Conservation (phyloP, 129 eudicot species). For the Tanacetum coccineum region DNA sequence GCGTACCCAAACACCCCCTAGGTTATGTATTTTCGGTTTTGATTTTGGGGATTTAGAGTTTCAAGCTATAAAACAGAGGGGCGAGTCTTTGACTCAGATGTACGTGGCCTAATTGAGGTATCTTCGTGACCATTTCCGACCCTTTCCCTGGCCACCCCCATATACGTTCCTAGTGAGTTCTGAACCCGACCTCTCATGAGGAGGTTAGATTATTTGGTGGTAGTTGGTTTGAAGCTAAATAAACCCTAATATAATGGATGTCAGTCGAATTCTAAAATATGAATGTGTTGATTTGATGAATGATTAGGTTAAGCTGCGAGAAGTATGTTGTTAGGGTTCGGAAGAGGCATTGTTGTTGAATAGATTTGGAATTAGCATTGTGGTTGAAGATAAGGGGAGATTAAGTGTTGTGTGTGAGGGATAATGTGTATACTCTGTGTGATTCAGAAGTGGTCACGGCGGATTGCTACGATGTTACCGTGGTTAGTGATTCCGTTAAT, state of each 20-base stretch:
- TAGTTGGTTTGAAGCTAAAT: background rate
- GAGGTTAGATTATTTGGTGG: too few relatives aligned
- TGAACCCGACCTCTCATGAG: too few relatives aligned
- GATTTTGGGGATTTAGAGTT: too few relatives aligned
- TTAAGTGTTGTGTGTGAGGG: conserved; percentile 37
- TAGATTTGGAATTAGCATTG: conserved; percentile 4
- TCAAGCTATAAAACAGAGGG: too few relatives aligned
- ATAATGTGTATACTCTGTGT: conserved; percentile 98
- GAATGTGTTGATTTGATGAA: background rate
- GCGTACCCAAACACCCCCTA: too few relatives aligned
- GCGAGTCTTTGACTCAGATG: too few relatives aligned
- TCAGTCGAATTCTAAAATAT: background rate
- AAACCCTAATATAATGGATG: background rate
- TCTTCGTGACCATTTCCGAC: too few relatives aligned
- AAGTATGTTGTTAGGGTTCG: conserved; percentile 50
- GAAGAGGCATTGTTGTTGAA: conserved; percentile 26
- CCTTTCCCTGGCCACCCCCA: too few relatives aligned
- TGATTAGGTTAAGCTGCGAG: conserved; percentile 32
- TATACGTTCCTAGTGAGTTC: too few relatives aligned
- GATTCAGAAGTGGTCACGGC: conserved; percentile 92
- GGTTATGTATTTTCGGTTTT: too few relatives aligned
- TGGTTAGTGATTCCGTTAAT: conserved; percentile 95
- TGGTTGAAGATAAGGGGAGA: background rate
- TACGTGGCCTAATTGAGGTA: too few relatives aligned
- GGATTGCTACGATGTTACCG: conserved; percentile 94